Base-by-base conservation (phyloP, 2,329 filamentous ascomycete species). In the Blastomyces percursus region DNA sequence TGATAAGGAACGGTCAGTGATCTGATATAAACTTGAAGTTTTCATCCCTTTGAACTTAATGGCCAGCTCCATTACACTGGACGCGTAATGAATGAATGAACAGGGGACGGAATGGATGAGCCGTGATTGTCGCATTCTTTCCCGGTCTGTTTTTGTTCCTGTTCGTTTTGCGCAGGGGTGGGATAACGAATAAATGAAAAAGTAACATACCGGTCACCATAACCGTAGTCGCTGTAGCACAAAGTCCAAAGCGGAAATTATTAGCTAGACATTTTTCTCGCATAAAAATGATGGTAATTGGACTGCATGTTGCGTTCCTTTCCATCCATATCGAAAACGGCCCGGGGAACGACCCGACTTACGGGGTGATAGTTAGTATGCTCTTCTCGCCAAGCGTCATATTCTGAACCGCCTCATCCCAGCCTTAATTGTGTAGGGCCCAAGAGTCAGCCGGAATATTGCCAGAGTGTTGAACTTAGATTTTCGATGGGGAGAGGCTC, bases 361-460 rank as follows among this genome's bases (percentile, higher is more conserved):
- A 91, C 88, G 83, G 81, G 66, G 86, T 83, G 73, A 97, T 96
- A 68, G 86, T 88, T 67, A 99, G 82, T 60, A 85, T 89, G 61
- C 91, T 87, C 80, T 90, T 93, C 83, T 97, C 93, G 74, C 93
- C 92, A 64, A 96, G 80, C 73, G 87, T 87, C 93, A 99, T 96
- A 73, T 85, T 80, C 59, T 80, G 78, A 61, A 97, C 91, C 68
- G 88, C 92, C 78, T 96, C 86, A 72, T 91, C 91, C 91, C 85
- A 95, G 69, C 85, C 89, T 91, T 67, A 40, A 55, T 65, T 68
- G 58, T 71, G 70, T 48, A 71, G 32, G 51, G 61, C 48, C 19
- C 51, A 61, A 50, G 19, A 42, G 51, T 60, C 21, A 62, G 57
- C 44, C 52, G 38, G 35, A 38, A 27, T 44, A 4, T 63, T 21